Evolutionary conservation across 768 basidiomycete genomes (phyloP), one percentile per base, ranked within the genome.

Genomic region (Tricholoma sp.): DNA sequence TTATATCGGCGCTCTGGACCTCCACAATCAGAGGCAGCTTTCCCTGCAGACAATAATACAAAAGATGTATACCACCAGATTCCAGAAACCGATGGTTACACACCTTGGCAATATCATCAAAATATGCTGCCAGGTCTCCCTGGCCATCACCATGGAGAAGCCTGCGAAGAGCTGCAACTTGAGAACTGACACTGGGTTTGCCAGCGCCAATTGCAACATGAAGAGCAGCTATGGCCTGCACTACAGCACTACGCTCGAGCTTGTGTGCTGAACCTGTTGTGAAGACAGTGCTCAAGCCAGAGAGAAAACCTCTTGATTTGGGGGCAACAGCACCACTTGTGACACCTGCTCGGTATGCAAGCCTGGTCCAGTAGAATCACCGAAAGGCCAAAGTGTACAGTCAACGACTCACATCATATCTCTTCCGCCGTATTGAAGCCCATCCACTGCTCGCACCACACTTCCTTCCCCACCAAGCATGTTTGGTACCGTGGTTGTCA

Each of bases 1-100:
- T 94, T 50, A 88, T 74, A 67, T 95, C 94, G 4, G 90, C 92
- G 62, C 78, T 91, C 59, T 87, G 75, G 2, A 82, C 85, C 52
- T 85, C 80, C 10, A 94, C 73, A 6, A 95, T 86, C 12, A 97
- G 72, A 4, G 89, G 85, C 17, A 93, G 75, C 33, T 75, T 65
- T 9, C 91, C 89, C 84, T 88, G 57, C 18, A 53, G 15, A 32
- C 24, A 24, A 24, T 4, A 24, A 24, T 2, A 24, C 29, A n/a
- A 7, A 49, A 48, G 32, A 3, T 8, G 29, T 15, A 7, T 41
- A 2, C 11, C 39, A 53, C 11, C 24, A 41, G 24, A 29, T 39
- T 29, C 36, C 13, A 53, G 51, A 52, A 44, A 20, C 15, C 17
- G 15, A 29, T 37, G 5, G 31, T 37, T 6, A 58, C 70, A 45